Evolutionary conservation across 1,284 basidiomycete species (phyloP).

Genomic region (Gomphus sp.): DNA sequence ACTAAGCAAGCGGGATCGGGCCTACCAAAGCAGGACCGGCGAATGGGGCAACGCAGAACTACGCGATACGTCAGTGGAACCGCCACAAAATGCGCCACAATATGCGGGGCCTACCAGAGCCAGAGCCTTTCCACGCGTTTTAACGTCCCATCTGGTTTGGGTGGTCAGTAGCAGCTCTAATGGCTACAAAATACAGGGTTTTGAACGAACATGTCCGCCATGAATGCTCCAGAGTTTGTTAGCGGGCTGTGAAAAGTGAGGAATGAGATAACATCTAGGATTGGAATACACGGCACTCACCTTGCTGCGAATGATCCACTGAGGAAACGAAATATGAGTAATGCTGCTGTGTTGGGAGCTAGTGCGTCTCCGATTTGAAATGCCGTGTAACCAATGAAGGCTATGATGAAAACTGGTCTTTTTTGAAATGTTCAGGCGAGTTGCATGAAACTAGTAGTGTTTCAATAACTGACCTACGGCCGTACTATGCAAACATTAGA

Average conservation of each 20-base stretch:
- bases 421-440: no score
- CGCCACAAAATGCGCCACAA: not conserved
- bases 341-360: conserved; percentile 45
- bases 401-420: conserved; percentile 55
- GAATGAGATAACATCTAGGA: not conserved
- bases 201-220: conserved; percentile 39
- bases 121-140: conserved; percentile 59
- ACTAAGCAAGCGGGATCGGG: no score
- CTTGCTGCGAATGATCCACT: conserved; percentile 49
- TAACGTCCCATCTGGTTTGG: conserved; percentile 45
- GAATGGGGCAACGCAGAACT: conserved; percentile 67
- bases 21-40: conserved; percentile 46
- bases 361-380: conserved; percentile 64
- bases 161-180: conserved; percentile 21
- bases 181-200: conserved; percentile 14
- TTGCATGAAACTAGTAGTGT: no score
- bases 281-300: not conserved
- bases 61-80: not conserved
- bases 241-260: conserved; percentile 20
- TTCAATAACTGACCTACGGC: conserved; percentile 23
- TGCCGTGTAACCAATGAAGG: conserved; percentile 53
- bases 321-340: conserved; percentile 63
- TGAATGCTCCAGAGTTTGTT: conserved; percentile 36
- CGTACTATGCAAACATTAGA: conserved; percentile 25
- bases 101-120: conserved; percentile 26